These are phyloP conservation scores for Saccharum hybrid DNA, from an alignment of 202 grass and related monocot genomes.

Conservation along the genomic window DNA sequence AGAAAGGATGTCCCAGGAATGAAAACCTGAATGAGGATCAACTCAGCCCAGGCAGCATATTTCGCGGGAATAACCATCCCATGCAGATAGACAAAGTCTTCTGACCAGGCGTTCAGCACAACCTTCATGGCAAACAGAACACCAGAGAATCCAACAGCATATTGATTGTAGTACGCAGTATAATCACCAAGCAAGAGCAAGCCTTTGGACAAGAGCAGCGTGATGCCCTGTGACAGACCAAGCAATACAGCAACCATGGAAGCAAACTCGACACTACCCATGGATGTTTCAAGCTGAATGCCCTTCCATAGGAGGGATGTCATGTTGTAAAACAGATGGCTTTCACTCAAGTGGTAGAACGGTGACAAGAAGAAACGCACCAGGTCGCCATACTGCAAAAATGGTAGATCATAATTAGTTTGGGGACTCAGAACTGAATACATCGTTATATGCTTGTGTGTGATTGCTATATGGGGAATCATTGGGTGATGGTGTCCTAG, in stretches of 20 bases:
- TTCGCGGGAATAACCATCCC: slow-evolving; percentile 81
- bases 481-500: not conserved
- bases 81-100: slow-evolving; percentile 62
- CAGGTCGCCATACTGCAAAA: slow-evolving; percentile 69
- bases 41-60: slow-evolving; percentile 87
- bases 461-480: too few species aligned
- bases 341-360: slow-evolving; percentile 86
- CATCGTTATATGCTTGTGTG: not conserved
- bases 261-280: slow-evolving; percentile 81
- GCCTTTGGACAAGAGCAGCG: slow-evolving; percentile 65
- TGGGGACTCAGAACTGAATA: not conserved
- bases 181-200: slow-evolving; percentile 61
- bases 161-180: slow-evolving; percentile 65
- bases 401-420: slow-evolving; percentile 33
- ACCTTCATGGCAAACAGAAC: slow-evolving; percentile 93
- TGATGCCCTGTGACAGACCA: slow-evolving; percentile 75
- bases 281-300: slow-evolving; percentile 79
- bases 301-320: slow-evolving; percentile 79
- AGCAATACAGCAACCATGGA: slow-evolving; percentile 79
- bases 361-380: slow-evolving; percentile 89
- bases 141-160: slow-evolving; percentile 81
- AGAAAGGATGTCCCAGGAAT: slow-evolving; percentile 82
- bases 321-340: slow-evolving; percentile 96
- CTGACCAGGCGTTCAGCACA: slow-evolving; percentile 70
- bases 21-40: slow-evolving; percentile 85